Evolutionary conservation across 805 yeast genomes (phyloP), one percentile per base, ranked within the genome.

Genomic region (Yamadazyma laniorum): DNA sequence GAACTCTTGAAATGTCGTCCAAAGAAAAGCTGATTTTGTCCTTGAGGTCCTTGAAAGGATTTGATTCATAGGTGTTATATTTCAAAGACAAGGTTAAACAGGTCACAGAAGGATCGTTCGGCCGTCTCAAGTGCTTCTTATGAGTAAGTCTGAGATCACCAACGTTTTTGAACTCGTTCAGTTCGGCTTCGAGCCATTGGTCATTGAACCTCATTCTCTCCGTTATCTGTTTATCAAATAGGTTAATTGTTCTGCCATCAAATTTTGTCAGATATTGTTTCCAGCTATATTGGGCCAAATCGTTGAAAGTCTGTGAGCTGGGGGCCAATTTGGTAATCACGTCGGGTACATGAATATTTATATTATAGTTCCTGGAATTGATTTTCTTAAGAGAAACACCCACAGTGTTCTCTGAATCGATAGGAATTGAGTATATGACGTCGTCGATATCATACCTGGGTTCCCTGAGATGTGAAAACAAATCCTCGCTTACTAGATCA

Each of bases 261-360:
- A 39, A 31, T 6, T 16, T 18, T 9, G 29, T 30, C 4, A 23
- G n/a, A 8, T 22, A 6, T 22, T 32, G 35, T 4, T 32, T 8
- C 12, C 15, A 27, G 25, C 32, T 19, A 21, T 32, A 16, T 6
- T 17, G 14, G 12, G 40, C 18, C 16, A 41, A 33, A 3, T 40
- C 41, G 16, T 40, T 39, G 35, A 59, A 55, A 2, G 53, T 25
- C 4, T 42, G 35, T 17, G 58, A 49, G 16, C 44, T 47, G 1
- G 75, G 75, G 2, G 56, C 15, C 4, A 70, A 25, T 33, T 50
- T 58, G 1, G 71, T 51, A 7, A 62, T 61, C 4, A 67, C 36
- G 46, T 72, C 77, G 3, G 74, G 72, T 6, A 72, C 45, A 46
- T 72, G 77, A 6, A 72, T 39, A 37, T 65, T 61, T 8, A 72